Percentiles rank a stretch among this genome's conserved stretches.
These are phyloP conservation scores for Silene noctiflora DNA, from an alignment of 179 eudicot species.

Conservation along the genomic window DNA sequence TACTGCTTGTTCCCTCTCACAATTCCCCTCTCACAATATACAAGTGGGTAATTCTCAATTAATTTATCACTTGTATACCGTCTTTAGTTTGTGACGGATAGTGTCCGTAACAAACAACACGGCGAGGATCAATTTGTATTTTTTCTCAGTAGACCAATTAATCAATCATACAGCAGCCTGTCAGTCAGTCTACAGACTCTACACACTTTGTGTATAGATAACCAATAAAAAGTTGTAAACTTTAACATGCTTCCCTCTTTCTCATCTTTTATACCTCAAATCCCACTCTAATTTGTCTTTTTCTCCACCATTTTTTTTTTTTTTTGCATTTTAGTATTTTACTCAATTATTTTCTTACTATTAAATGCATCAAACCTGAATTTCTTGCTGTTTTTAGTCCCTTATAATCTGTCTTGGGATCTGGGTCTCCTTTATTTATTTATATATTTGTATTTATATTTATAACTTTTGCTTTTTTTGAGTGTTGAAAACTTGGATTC, in stretches of 20 bases:
- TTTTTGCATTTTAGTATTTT: background rate
- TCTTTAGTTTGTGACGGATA: too few relatives aligned
- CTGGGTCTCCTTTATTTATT: background rate
- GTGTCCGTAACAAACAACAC: too few relatives aligned
- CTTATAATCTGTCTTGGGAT: background rate
- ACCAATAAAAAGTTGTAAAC: background rate
- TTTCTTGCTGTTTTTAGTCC: background rate
- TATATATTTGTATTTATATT: too few relatives aligned
- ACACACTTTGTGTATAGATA: too few relatives aligned
- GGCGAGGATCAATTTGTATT: too few relatives aligned
- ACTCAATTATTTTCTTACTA: background rate
- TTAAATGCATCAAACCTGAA: background rate
- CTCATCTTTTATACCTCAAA: background rate
- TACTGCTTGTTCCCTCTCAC: too few relatives aligned
- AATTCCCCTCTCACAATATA: too few relatives aligned
- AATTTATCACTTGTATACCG: too few relatives aligned
- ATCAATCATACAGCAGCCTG: too few relatives aligned
- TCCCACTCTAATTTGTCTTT: background rate
- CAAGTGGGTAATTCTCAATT: too few relatives aligned
- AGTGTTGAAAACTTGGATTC: background rate
- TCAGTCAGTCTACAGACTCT: too few relatives aligned
- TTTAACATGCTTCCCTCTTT: background rate
- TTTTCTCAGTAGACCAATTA: too few relatives aligned
- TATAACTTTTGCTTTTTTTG: background rate
- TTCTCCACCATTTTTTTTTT: background rate